Evolutionary conservation across 2,329 filamentous ascomycete genomes (phyloP), one percentile per base, ranked within the genome.

Genomic region (Didymella sp.): DNA sequence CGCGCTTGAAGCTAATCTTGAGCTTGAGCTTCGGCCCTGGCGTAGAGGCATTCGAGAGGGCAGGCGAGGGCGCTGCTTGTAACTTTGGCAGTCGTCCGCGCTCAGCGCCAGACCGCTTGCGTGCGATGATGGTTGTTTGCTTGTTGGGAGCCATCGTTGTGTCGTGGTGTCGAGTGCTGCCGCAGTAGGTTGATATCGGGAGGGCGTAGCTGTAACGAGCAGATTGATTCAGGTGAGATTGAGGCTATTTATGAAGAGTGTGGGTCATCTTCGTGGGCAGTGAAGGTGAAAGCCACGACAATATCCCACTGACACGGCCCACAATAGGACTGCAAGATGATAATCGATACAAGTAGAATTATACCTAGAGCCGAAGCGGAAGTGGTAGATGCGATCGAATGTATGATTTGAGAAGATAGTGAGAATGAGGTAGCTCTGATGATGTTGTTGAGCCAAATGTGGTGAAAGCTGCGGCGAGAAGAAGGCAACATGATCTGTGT

Each of bases 231-330:
- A 38, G 2, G 35, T 6, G 38, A 6, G 22, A 7, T 19, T 27
- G 38, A 13, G 6, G 11, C 22, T 1, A 4, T 42, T 42, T 11
- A n/a, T n/a, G 5, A 25, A n/a, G 13, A 25, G 6, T 8, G 24
- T 6, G 38, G 8, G 7, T 19, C n/a, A 17, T 37, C 22, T 19
- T 2, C 19, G 15, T 19, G 3, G n/a, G n/a, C 4, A 43, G 49
- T 51, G 40, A 38, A 51, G 49, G 49, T 51, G 49, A 51, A 51
- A 7, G 49, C 31, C 22, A 51, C 33, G 17, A 31, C 13, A 6
- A 31, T 17, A 12, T 22, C 38, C 17, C 41, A 17, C 30, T 12
- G 12, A 30, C 7, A 9, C 9, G n/a, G 5, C 33, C 13, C 17
- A 6, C 17, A 37, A 37, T 8, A 37, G 33, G n/a, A n/a, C n/a